A percentile compares a stretch with the other conserved stretches of the same genome.
Evolutionary conservation across 2,329 filamentous ascomycete genomes (phyloP).

Genomic region (Aureobasidium sp.): DNA sequence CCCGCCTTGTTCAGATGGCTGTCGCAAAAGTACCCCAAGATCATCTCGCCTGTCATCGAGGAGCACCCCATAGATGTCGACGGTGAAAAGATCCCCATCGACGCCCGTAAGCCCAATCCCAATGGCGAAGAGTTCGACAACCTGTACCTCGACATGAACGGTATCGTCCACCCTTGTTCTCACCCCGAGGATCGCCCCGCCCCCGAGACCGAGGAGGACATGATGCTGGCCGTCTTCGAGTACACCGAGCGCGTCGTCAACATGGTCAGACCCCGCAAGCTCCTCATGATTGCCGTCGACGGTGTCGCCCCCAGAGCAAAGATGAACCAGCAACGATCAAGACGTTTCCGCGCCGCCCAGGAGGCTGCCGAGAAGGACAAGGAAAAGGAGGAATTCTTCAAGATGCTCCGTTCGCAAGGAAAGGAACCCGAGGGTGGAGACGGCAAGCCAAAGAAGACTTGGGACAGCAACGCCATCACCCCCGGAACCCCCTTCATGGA

Average conservation of each 20-base stretch:
- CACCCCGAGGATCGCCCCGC: constrained; percentile 90
- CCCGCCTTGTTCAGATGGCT: constrained; percentile 94
- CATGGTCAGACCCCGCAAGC: constrained; percentile 92
- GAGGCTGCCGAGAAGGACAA: constrained; percentile 91
- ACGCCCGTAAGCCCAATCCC: constrained; percentile 76
- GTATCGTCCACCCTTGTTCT: constrained; percentile 96
- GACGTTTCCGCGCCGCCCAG: constrained; percentile 87
- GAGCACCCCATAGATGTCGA: constrained; percentile 74
- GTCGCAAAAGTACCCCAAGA: constrained; percentile 94
- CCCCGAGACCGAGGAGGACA: constrained; percentile 91
- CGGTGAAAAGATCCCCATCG: constrained; percentile 74
- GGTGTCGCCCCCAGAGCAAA: constrained; percentile 96
- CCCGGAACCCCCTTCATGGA: constrained; percentile 99
- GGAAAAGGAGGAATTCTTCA: constrained; percentile 80
- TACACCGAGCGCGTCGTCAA: constrained; percentile 99
- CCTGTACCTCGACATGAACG: constrained; percentile 98
- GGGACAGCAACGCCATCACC: constrained; percentile 83
- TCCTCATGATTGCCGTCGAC: constrained; percentile 97
- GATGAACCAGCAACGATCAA: constrained; percentile 98
- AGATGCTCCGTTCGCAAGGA: constrained; percentile 65
- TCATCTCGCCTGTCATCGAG: constrained; percentile 84
- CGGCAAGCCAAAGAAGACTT: constrained; percentile 72
- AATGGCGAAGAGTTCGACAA: constrained; percentile 99
- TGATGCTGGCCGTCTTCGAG: constrained; percentile 98
- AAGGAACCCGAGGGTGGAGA: constrained; percentile 28